Base-by-base conservation (phyloP, 306 rosid species). In the Boehmeria nivea region DNA sequence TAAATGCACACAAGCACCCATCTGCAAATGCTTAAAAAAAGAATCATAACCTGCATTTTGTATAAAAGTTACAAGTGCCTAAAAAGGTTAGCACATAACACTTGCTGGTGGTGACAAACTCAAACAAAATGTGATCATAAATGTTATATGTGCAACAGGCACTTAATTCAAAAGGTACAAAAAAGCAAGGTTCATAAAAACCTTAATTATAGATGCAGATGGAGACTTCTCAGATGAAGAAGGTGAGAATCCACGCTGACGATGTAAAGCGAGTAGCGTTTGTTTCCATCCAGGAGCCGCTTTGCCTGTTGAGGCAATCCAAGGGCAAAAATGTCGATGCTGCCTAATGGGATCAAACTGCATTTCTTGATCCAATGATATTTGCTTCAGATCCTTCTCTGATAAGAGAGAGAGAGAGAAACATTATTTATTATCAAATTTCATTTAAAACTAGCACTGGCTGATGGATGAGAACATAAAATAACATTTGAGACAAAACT, bases 301-400 rank as follows among this genome's bases (percentile, higher is more conserved):
- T 17, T 60, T 69, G 58, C 71, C 73, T 28, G 66, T 64, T 0
- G 83, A 72, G 43, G 86, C 73, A 75, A 87, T 82, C 99, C 99
- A 91, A n/a, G 96, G 89, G 76, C 99, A 91, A 76, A 87, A 91
- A 71, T 84, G 77, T 60, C 95, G 77, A 64, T 91, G 99, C 78
- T 87, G 99, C 83, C 76, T 77, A 69, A 87, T 75, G 78, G 99
- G 87, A 61, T 91, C 89, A 74, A 91, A 85, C 76, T 83, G 88
- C 76, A 61, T 75, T 33, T 68, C 64, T 44, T 78, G 55, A 67
- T 75, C 77, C 3, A 72, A 53, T 13, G 43, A 13, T 47, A 43
- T 27, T 56, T 46, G 74, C 72, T 57, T 74, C 43, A 19, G 27
- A 73, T 78, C 68, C 49, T 71, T 82, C 54, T 73, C 97, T 78